Conservation (phyloP, 176 grass and related monocot genomes). For the Pontederia paniculata region DNA sequence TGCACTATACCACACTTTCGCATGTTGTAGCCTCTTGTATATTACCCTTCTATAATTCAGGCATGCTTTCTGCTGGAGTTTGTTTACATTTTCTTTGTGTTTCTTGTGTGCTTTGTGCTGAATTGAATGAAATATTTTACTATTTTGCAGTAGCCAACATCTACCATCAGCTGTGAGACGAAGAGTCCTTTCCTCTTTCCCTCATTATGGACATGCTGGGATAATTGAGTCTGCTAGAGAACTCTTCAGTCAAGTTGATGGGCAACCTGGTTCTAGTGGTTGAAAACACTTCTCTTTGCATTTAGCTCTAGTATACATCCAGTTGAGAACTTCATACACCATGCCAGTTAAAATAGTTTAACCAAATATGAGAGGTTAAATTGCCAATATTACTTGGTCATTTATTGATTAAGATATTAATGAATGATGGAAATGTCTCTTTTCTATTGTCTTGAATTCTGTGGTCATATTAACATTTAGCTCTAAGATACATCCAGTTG, state of each 20-base stretch:
- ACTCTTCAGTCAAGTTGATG: conserved; percentile 88
- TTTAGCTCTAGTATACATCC: background rate
- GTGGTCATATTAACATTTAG: background rate
- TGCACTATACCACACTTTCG: no score
- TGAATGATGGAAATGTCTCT: no score
- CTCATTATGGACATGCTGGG: conserved; percentile 93
- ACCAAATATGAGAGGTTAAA: no score
- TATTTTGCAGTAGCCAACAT: conserved; percentile 47
- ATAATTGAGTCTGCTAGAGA: conserved; percentile 85
- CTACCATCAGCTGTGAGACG: conserved; percentile 49
- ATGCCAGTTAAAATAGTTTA: no score
- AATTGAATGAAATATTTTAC: conserved; percentile 4
- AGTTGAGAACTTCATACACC: background rate
- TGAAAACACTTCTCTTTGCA: conserved; percentile 15
- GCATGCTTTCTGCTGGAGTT: no score
- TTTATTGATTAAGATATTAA: no score
- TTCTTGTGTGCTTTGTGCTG: background rate
- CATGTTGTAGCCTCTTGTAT: no score
- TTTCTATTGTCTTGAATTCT: no score
- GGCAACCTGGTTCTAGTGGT: conserved; percentile 35
- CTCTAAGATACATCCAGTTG: background rate
- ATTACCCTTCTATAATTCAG: no score
- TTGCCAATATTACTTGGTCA: no score
- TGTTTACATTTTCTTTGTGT: no score
- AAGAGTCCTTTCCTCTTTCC: conserved; percentile 66